Conservation (phyloP, 176 grass and related monocot species). For the Hyparrhenia diplandra region DNA sequence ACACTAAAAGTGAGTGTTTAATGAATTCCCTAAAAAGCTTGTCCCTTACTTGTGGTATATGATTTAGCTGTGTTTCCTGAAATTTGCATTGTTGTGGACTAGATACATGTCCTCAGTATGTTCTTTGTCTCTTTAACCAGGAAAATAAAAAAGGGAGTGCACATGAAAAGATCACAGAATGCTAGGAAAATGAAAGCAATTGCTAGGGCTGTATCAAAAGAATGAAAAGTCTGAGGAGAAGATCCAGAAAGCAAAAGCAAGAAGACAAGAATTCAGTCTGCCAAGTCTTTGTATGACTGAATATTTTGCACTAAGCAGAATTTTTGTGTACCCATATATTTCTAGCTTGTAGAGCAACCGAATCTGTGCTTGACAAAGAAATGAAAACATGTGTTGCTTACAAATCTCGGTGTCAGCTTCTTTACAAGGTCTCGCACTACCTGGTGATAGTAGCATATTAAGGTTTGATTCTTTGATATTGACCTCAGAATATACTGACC, state of each 20-base stretch:
- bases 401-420: not conserved
- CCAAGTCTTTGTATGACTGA: constrained; percentile 82
- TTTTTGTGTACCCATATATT: constrained; percentile 13
- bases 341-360: constrained; percentile 5
- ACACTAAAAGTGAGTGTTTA: not conserved
- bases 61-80: not conserved
- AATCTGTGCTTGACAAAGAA: not conserved
- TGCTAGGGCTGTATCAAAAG: constrained; percentile 52
- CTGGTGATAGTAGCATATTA: not conserved
- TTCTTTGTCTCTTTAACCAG: constrained; percentile 33
- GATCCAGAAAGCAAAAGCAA: constrained; percentile 63
- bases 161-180: constrained; percentile 59
- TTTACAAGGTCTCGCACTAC: not conserved
- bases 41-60: not conserved
- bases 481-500: not conserved
- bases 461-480: not conserved
- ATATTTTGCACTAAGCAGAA: not conserved
- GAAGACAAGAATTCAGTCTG: constrained; percentile 69
- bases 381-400: not conserved
- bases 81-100: not conserved
- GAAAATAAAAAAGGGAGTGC: constrained; percentile 76
- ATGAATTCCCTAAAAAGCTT: not conserved
- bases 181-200: constrained; percentile 64
- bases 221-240: constrained; percentile 70
- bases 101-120: not conserved